Conservation (phyloP, 2,329 filamentous ascomycete species). For the Ilyonectria sp. region DNA sequence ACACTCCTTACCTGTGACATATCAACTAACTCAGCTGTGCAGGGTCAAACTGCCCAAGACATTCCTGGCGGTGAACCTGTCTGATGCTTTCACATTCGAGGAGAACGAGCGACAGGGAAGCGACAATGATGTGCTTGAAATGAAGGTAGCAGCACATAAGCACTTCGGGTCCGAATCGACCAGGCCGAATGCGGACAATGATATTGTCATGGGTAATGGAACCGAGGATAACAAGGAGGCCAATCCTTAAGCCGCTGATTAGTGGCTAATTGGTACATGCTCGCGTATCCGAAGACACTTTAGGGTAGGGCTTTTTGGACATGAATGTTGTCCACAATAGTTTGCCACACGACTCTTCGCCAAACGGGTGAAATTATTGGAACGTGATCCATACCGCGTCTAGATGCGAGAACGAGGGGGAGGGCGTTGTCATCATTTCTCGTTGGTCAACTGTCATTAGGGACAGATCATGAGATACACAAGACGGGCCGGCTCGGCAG, state of each 20-base stretch:
- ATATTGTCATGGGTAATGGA: constrained; percentile 30
- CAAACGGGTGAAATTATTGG: constrained; percentile 8
- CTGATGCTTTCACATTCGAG: constrained; percentile 74
- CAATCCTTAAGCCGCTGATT: constrained; percentile 38
- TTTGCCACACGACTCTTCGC: not conserved
- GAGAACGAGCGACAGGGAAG: constrained; percentile 67
- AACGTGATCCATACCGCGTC: constrained; percentile 5
- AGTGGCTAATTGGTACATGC: constrained; percentile 23
- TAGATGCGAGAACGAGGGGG: not conserved
- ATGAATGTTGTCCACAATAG: constrained; percentile 5
- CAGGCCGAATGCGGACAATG: constrained; percentile 31
- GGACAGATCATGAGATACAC: constrained; percentile 16
- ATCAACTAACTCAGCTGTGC: constrained; percentile 40
- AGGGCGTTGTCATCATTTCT: not conserved
- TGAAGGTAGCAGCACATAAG: constrained; percentile 57
- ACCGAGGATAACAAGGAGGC: constrained; percentile 43
- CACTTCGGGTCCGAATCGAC: constrained; percentile 44
- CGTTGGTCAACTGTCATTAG: not conserved
- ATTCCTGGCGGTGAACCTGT: constrained; percentile 76
- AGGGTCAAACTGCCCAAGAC: constrained; percentile 78
- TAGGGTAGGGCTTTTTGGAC: constrained; percentile 22
- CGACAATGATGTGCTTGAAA: constrained; percentile 65
- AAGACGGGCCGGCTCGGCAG: constrained; percentile 1
- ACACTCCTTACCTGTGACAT: constrained; percentile 32
- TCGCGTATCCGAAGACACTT: constrained; percentile 17